These are phyloP conservation scores for Trichosporon sp. DNA, from an alignment of 1,284 basidiomycete species.

Conservation along the genomic window DNA sequence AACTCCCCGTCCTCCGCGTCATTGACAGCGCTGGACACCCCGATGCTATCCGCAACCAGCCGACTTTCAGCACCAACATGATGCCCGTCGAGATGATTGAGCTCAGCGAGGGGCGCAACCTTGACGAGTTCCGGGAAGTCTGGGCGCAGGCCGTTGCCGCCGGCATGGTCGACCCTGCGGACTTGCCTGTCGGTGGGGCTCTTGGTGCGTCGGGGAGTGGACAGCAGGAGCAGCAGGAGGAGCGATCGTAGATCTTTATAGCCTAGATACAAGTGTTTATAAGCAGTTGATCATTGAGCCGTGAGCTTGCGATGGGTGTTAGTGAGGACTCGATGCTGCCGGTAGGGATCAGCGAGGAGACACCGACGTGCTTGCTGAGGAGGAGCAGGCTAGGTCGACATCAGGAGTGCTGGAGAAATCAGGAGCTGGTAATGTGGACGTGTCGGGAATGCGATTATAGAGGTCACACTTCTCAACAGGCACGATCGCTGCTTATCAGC, in stretches of 20 bases:
- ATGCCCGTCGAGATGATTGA: slow-evolving; percentile 79
- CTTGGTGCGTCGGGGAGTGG: not conserved
- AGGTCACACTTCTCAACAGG: too few species aligned
- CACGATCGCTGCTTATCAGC: not conserved
- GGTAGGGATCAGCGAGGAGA: too few species aligned
- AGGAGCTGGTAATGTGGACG: too few species aligned
- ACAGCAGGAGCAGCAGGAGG: not conserved
- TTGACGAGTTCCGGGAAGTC: slow-evolving; percentile 60
- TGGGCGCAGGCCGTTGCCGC: slow-evolving; percentile 34
- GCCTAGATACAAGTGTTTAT: too few species aligned
- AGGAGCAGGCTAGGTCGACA: too few species aligned
- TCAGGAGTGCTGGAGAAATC: too few species aligned
- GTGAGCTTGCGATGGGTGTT: too few species aligned
- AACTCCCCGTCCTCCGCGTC: slow-evolving; percentile 58
- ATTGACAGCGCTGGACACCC: slow-evolving; percentile 68
- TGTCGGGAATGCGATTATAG: too few species aligned
- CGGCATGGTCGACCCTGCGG: slow-evolving; percentile 6
- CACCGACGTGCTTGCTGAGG: too few species aligned
- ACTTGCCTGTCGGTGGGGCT: not conserved
- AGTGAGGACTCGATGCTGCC: too few species aligned
- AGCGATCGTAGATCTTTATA: too few species aligned
- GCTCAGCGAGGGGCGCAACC: slow-evolving; percentile 65
- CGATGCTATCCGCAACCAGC: slow-evolving; percentile 59
- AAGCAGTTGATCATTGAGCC: too few species aligned
- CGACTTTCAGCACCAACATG: slow-evolving; percentile 82